Base-by-base conservation (phyloP, 2,329 filamentous ascomycete genomes). In the Tothia fuscella region DNA sequence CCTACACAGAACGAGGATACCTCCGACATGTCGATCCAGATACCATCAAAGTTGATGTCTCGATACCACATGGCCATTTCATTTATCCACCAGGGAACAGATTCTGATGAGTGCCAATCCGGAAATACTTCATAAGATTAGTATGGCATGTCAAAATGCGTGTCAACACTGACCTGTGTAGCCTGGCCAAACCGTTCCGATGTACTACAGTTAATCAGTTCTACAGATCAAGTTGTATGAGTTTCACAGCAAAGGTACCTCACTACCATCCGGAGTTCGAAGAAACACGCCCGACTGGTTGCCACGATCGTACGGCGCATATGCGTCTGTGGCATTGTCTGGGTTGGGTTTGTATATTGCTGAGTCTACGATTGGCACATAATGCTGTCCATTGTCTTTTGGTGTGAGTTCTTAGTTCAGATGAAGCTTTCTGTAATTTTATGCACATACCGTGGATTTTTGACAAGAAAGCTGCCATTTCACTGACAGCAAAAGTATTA, bases 291-390 rank as follows among this genome's bases (percentile, higher is more conserved):
- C 62, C 1, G 65, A 61, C 13, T 61, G 61, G 36, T 68, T 65
- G 3, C 71, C 72, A 17, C 68, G 59, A 3, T 62, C 62, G 49
- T 72, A 76, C 0, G 65, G 62, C 9, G 61, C 60, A 48, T 76
- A 74, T 1, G 55, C 52, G 46, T 86, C 82, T 28, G 67, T 74
- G 2, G 66, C 65, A 52, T 86, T 82, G n/a, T 73, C 62, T 0
- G 79, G 78, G 49, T 85, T 80, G 0, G 82, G 82, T 20, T 75
- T 72, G 53, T 87, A 87, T 43, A 82, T 80, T n/a, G 67, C 74
- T 5, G 67, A 62, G 51, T 78, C 74, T 3, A 79, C 67, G 42
- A 79, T 78, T 0, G 74, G 74, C 9, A 78, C 61, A 46, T 73
- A 78, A 49, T 76, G 71, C 46, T 72, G 72, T 22, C 70, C 67